phyloP scores from a whole-genome alignment of 805 yeast species.

The Monosporozyma siamensis region DNA sequence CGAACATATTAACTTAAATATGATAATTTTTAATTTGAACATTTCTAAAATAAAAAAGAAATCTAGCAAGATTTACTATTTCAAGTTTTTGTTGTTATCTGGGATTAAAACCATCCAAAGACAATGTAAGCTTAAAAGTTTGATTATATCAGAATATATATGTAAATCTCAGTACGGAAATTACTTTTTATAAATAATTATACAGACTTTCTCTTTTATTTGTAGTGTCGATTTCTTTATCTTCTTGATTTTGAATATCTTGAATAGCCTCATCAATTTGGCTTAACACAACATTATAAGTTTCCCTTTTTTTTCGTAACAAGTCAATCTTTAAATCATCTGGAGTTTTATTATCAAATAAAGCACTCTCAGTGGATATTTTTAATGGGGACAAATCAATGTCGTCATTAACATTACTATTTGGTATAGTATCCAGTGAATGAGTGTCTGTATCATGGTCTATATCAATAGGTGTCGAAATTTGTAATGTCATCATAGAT shows the following conservation, averaged over 20 bases:
- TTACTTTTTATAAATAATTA: not conserved
- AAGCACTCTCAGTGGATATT: not conserved
- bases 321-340: not conserved
- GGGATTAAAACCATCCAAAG: too few species aligned
- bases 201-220: not conserved
- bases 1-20: not conserved
- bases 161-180: too few species aligned
- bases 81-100: too few species aligned
- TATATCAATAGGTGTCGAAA: not conserved
- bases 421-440: not conserved
- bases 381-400: not conserved
- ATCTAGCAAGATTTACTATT: too few species aligned
- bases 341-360: not conserved
- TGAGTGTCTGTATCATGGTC: not conserved
- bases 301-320: not conserved
- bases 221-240: too few species aligned
- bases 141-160: too few species aligned
- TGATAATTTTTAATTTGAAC: conserved; percentile 2
- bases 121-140: too few species aligned
- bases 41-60: too few species aligned
- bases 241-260: not conserved
- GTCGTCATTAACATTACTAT: not conserved
- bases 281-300: not conserved
- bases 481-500: conserved; percentile 1
- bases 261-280: conserved; percentile 2